phyloP scores from a whole-genome alignment of 306 rosid species.

The Urtica urens region DNA sequence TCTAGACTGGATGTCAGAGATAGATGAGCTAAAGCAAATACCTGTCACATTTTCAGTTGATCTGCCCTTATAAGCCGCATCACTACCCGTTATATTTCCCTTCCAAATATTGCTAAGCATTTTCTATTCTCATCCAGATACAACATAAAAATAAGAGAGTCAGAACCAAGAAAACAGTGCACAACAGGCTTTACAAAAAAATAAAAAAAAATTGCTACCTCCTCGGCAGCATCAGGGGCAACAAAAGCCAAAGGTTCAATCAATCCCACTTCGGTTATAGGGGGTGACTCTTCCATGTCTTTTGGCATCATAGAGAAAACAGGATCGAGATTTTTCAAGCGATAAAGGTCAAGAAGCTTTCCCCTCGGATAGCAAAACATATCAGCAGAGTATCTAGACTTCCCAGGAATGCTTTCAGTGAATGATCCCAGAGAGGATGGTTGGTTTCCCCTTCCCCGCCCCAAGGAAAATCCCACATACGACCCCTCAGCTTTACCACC shows the following conservation, averaged over 20 bases:
- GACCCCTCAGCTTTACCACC: slow-evolving; percentile 49
- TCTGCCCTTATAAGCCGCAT: slow-evolving; percentile 28
- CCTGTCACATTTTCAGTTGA: slow-evolving; percentile 29
- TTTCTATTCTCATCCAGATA: slow-evolving; percentile 20
- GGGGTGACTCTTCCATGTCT: slow-evolving; percentile 32
- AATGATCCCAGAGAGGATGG: slow-evolving; percentile 22
- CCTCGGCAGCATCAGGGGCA: slow-evolving; percentile 41
- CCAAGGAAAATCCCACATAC: slow-evolving; percentile 40
- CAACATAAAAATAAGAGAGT: not conserved
- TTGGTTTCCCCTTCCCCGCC: slow-evolving; percentile 42
- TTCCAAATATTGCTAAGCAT: slow-evolving; percentile 35
- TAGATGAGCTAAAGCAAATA: slow-evolving; percentile 12
- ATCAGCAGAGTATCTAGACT: slow-evolving; percentile 22
- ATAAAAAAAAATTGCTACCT: slow-evolving; percentile 20
- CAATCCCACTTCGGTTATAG: slow-evolving; percentile 25
- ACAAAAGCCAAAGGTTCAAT: slow-evolving; percentile 47
- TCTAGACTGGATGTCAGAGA: slow-evolving; percentile 1
- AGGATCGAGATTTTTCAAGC: slow-evolving; percentile 27
- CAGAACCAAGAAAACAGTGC: not conserved
- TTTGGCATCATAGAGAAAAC: slow-evolving; percentile 25
- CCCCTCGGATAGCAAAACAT: slow-evolving; percentile 46
- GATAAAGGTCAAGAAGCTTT: slow-evolving; percentile 51
- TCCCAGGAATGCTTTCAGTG: slow-evolving; percentile 26
- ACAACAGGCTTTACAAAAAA: not conserved
- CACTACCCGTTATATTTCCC: slow-evolving; percentile 42